A percentile compares a stretch with the other conserved stretches of the same genome.
phyloP scores from a whole-genome alignment of 2,329 filamentous ascomycete genomes.

The Stenocarpella maydis region DNA sequence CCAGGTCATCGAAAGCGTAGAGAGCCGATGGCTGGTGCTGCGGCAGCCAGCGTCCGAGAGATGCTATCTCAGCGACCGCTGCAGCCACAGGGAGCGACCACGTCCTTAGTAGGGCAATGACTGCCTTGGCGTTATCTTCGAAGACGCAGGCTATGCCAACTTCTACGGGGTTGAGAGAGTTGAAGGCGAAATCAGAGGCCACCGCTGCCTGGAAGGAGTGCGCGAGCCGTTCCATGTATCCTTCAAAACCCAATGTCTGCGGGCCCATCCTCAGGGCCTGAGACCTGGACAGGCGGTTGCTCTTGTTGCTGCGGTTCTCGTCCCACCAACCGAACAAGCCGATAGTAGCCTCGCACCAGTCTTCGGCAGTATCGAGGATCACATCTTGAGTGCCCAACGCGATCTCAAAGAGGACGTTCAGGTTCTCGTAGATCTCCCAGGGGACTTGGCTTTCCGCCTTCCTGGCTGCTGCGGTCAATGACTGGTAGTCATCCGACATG shows the following conservation, averaged over 20 bases:
- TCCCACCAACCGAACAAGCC: slow-evolving; percentile 93
- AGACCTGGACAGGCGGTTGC: slow-evolving; percentile 50
- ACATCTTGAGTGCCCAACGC: slow-evolving; percentile 78
- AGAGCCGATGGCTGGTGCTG: slow-evolving; percentile 61
- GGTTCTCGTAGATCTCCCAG: slow-evolving; percentile 87
- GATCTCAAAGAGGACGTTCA: slow-evolving; percentile 82
- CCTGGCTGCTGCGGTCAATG: slow-evolving; percentile 72
- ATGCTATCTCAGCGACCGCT: slow-evolving; percentile 83
- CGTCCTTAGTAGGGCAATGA: slow-evolving; percentile 75
- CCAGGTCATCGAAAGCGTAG: slow-evolving; percentile 71
- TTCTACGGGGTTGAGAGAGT: slow-evolving; percentile 78
- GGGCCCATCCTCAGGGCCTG: slow-evolving; percentile 50
- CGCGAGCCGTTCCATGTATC: slow-evolving; percentile 78
- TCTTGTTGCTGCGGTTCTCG: slow-evolving; percentile 67
- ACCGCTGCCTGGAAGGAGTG: slow-evolving; percentile 75
- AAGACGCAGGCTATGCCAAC: slow-evolving; percentile 84
- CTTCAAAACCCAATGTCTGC: slow-evolving; percentile 60
- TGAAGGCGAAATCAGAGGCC: slow-evolving; percentile 77
- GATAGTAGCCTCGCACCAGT: slow-evolving; percentile 91
- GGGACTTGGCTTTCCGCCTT: slow-evolving; percentile 88
- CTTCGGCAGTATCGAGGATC: slow-evolving; percentile 79
- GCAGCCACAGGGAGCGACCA: slow-evolving; percentile 85
- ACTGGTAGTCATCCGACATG: slow-evolving; percentile 48
- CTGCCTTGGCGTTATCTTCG: slow-evolving; percentile 81
- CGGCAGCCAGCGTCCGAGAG: slow-evolving; percentile 84